Base-by-base conservation (phyloP, 1,284 basidiomycete species). In the Cryptococcus hybrid region DNA sequence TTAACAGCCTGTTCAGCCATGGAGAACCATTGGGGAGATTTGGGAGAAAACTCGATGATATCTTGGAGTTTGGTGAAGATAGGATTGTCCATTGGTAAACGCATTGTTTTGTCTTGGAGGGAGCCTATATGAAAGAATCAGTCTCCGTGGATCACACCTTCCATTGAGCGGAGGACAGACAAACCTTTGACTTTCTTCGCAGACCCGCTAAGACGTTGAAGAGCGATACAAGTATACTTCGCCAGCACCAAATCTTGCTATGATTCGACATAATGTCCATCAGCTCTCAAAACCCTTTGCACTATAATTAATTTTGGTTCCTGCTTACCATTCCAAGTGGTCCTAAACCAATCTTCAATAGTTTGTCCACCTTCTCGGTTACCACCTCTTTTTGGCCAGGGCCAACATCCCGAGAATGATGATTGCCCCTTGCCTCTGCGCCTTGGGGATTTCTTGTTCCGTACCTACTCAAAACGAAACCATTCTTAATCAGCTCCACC, bases 1-100 rank as follows among this genome's bases (percentile, higher is more conserved):
- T 99, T 97, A 77, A 99, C 87, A 3, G 89, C 91, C 76, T 99
- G 92, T 74, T 99, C 95, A 0, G 96, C 92, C 79, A 98, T 86
- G 9, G 88, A 87, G 71, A 99, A 97, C 92, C 93, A 96, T 58
- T 94, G 91, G 65, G 87, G 89, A n/a, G 87, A 88, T 40, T 85
- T 82, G 54, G 86, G 88, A 0, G 90, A 87, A 49, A 85, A 81
- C 67, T 92, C 85, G 49, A 96, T 84, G 5, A 86, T 83, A 2
- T 88, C 87, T 68, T 89, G 85, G 3, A 99, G 81, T 65, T 89
- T 89, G 38, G 81, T 81, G 79, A 99, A 98, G 52, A 99, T 86
- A 0, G 86, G 82, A 61, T 88, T 90, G 46, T 89, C 86, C 90
- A 97, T 97, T 2, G 89, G 88, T 53, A 94, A 81, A 3, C 95